Conservation (phyloP, 1,284 basidiomycete genomes). For the Caloboletus firmus region DNA sequence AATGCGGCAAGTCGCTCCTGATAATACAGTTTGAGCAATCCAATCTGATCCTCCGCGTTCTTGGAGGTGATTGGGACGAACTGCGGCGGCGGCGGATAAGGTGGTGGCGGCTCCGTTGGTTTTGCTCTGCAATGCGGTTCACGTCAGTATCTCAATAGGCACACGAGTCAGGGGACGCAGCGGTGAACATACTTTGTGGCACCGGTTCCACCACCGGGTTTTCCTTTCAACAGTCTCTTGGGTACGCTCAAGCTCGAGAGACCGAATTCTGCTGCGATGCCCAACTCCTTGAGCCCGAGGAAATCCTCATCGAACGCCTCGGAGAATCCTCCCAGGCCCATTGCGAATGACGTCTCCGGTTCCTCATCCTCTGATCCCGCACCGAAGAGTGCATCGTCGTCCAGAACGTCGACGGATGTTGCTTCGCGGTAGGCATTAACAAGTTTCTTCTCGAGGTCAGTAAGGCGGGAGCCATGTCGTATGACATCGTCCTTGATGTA, state of each 20-base stretch:
- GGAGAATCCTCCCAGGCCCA: slow-evolving; percentile 80
- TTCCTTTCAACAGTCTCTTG: slow-evolving; percentile 74
- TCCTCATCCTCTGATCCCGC: slow-evolving; percentile 71
- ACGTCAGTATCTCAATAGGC: slow-evolving; percentile 6
- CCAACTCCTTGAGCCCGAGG: slow-evolving; percentile 84
- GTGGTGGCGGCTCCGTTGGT: slow-evolving; percentile 76
- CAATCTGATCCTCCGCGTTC: slow-evolving; percentile 78
- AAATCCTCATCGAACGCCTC: slow-evolving; percentile 92
- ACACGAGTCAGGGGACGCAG: not conserved
- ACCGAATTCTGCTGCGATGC: slow-evolving; percentile 88
- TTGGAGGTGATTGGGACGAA: slow-evolving; percentile 69
- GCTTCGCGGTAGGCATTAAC: slow-evolving; percentile 80
- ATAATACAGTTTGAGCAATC: slow-evolving; percentile 80
- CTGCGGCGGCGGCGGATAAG: slow-evolving; percentile 82
- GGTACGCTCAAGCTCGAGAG: slow-evolving; percentile 78
- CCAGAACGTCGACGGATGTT: slow-evolving; percentile 62
- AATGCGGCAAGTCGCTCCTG: slow-evolving; percentile 53
- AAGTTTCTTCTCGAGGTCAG: slow-evolving; percentile 85
- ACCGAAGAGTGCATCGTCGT: slow-evolving; percentile 78
- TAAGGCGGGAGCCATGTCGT: slow-evolving; percentile 74
- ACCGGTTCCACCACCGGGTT: slow-evolving; percentile 42
- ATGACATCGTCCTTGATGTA: slow-evolving; percentile 91
- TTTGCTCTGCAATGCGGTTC: slow-evolving; percentile 45
- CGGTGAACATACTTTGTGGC: slow-evolving; percentile 48
- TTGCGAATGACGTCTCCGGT: slow-evolving; percentile 73